These are phyloP conservation scores for Lotus japonicus DNA, from an alignment of 306 rosid species.

Conservation along the genomic window DNA sequence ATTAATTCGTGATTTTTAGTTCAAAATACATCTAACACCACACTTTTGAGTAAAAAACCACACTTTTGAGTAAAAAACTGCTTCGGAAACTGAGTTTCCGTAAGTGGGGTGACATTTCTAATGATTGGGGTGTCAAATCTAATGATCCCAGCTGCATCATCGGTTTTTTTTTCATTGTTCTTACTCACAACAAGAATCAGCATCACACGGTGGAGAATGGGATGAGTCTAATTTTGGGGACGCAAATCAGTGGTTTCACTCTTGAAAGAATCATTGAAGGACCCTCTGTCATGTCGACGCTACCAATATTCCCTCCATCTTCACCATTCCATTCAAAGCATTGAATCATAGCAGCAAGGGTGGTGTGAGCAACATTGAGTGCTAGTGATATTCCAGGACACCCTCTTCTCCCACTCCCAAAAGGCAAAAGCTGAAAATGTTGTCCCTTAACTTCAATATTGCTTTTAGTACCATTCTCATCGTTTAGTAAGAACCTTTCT, in stretches of 20 bases:
- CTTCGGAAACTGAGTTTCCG: no score
- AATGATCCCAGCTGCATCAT: neutral
- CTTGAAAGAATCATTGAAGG: constrained; percentile 48
- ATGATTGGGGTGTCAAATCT: no score
- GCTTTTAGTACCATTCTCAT: constrained; percentile 18
- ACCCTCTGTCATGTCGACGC: constrained; percentile 50
- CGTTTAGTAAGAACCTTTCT: constrained; percentile 35
- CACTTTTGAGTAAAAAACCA: no score
- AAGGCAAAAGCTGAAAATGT: constrained; percentile 52
- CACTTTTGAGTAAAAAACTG: no score
- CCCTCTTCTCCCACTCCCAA: constrained; percentile 78
- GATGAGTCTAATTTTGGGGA: constrained; percentile 26
- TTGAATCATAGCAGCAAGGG: constrained; percentile 58
- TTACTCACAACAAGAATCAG: neutral
- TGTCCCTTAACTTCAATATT: constrained; percentile 54
- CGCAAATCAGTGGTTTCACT: constrained; percentile 45
- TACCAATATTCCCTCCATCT: constrained; percentile 16
- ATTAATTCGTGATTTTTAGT: no score
- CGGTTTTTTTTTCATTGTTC: neutral
- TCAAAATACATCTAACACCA: no score
- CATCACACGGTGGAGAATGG: constrained; percentile 26
- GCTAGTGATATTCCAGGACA: constrained; percentile 64
- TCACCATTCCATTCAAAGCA: constrained; percentile 56
- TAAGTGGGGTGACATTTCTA: no score
- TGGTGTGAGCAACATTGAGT: constrained; percentile 42